Conservation (phyloP, 108 stramenopile species). For the Asterionellopsis glacialis region DNA sequence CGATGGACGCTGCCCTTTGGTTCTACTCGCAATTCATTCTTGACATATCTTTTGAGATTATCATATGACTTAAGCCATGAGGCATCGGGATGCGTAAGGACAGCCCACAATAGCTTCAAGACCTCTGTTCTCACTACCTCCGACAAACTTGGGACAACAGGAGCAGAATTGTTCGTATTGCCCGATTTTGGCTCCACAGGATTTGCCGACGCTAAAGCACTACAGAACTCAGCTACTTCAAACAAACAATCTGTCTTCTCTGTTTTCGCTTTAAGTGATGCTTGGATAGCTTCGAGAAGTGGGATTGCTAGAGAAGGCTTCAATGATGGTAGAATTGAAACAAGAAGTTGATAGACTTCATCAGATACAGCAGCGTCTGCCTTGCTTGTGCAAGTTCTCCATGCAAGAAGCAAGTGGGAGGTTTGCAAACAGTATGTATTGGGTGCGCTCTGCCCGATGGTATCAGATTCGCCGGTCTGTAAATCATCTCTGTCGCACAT, state of each 20-base stretch:
- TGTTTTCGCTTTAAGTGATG: constrained; percentile 31
- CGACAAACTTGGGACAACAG: constrained; percentile 13
- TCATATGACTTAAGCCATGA: constrained; percentile 68
- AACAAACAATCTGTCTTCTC: constrained; percentile 48
- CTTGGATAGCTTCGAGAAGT: constrained; percentile 61
- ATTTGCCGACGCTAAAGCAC: constrained; percentile 49
- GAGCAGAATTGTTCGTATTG: constrained; percentile 13
- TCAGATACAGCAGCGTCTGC: constrained; percentile 77
- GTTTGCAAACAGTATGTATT: constrained; percentile 63
- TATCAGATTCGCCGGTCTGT: constrained; percentile 7
- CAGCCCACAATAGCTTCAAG: constrained; percentile 74
- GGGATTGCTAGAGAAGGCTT: constrained; percentile 62
- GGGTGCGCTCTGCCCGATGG: constrained; percentile 10
- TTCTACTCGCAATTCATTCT: constrained; percentile 49
- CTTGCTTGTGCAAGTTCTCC: constrained; percentile 80
- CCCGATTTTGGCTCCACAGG: constrained; percentile 19
- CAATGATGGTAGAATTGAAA: constrained; percentile 75
- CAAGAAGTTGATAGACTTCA: constrained; percentile 75
- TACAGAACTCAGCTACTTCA: constrained; percentile 81
- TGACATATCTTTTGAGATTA: constrained; percentile 60
- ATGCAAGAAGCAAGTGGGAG: constrained; percentile 75
- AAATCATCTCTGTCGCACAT: constrained; percentile 58
- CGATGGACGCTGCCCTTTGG: constrained; percentile 52
- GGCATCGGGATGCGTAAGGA: constrained; percentile 76
- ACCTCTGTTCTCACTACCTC: constrained; percentile 66